A percentile compares a stretch with the other conserved stretches of the same genome.
Evolutionary conservation across 2,329 filamentous ascomycete species (phyloP).

Genomic region (Stenocarpella maydis): DNA sequence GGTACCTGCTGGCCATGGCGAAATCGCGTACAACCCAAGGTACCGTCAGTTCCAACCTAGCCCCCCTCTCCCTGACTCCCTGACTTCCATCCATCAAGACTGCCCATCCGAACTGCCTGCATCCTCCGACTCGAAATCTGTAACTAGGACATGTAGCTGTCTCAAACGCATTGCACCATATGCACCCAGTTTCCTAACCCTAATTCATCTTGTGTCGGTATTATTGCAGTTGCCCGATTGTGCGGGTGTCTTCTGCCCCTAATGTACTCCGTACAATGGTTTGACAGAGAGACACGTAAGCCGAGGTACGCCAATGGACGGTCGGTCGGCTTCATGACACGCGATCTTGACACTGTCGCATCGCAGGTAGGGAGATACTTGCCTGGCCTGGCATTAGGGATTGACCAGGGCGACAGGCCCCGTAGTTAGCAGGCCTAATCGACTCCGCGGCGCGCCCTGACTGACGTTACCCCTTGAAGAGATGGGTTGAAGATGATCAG

Average conservation of each 20-base stretch:
- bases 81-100: neutral
- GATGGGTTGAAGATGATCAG: neutral
- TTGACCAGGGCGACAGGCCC: neutral
- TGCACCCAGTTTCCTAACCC: neutral
- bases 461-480: neutral
- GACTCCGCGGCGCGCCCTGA: neutral
- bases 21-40: neutral
- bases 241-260: neutral
- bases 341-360: conserved; percentile 22
- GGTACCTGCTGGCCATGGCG: neutral
- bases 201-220: neutral
- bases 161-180: neutral
- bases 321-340: conserved; percentile 22
- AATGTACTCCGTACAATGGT: neutral
- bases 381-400: neutral
- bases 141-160: neutral
- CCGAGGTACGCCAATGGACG: conserved; percentile 14
- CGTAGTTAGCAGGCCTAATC: neutral
- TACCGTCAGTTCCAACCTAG: neutral
- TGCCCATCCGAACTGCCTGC: neutral
- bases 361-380: neutral
- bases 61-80: neutral
- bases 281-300: neutral
- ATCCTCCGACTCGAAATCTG: neutral
- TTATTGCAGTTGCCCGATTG: neutral